Conservation (phyloP, 176 grass and related monocot species). For the Carex kokanica region DNA sequence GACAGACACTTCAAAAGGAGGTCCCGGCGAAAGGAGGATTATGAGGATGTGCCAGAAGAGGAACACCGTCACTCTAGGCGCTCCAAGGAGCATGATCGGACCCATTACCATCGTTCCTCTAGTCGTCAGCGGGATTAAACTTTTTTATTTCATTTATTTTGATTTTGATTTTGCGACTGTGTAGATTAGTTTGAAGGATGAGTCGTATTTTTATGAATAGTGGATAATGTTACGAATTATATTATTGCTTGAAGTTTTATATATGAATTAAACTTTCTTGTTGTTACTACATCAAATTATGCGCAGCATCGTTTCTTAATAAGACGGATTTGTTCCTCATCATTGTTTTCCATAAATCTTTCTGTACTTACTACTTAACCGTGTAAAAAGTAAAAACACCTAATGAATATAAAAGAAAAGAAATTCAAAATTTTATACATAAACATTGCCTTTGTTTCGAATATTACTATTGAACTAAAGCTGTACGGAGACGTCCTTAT, state of each 20-base stretch:
- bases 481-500: too few species aligned
- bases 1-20: conserved; percentile 91
- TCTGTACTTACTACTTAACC: too few species aligned
- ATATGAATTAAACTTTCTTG: neutral
- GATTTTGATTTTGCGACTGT: neutral
- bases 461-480: too few species aligned
- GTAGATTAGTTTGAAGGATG: neutral
- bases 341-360: too few species aligned
- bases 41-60: conserved; percentile 35
- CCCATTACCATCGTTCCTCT: neutral
- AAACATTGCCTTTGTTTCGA: too few species aligned
- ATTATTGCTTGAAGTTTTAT: neutral
- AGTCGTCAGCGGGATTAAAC: conserved; percentile 3
- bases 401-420: too few species aligned
- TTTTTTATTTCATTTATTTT: neutral
- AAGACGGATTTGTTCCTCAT: too few species aligned
- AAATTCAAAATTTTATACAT: too few species aligned
- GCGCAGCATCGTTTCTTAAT: neutral
- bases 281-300: neutral
- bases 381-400: too few species aligned
- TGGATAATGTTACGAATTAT: neutral
- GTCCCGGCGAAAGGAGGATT: conserved; percentile 51
- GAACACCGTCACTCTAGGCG: conserved; percentile 30
- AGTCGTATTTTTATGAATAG: neutral
- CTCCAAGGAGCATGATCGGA: conserved; percentile 9